These are phyloP conservation scores for Fusarium staphyleae DNA, from an alignment of 2,329 filamentous ascomycete genomes.

Conservation along the genomic window DNA sequence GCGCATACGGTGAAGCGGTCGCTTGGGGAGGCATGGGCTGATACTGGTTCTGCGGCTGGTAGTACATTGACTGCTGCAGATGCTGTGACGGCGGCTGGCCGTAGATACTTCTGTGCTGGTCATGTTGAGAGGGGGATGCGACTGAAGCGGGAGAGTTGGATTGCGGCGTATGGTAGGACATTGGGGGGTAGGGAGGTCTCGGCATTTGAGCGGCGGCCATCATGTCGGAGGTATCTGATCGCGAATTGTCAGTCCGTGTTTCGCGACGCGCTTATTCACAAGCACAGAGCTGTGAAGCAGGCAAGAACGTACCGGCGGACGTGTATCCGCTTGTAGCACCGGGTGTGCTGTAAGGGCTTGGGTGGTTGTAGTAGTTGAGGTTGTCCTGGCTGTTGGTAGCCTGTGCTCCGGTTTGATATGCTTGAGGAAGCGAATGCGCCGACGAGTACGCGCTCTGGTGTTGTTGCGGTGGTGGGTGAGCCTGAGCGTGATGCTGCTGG, in stretches of 20 bases:
- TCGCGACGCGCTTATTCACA: slow-evolving; percentile 11
- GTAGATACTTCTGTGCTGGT: slow-evolving; percentile 89
- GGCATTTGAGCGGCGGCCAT: slow-evolving; percentile 74
- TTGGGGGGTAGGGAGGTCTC: slow-evolving; percentile 83
- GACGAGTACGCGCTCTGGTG: slow-evolving; percentile 74
- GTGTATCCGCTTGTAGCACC: slow-evolving; percentile 85
- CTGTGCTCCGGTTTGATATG: slow-evolving; percentile 73
- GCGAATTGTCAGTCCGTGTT: slow-evolving; percentile 27
- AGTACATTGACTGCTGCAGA: slow-evolving; percentile 83
- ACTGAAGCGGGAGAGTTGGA: slow-evolving; percentile 95
- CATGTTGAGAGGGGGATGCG: slow-evolving; percentile 85
- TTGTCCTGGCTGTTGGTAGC: slow-evolving; percentile 68
- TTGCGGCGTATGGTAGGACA: slow-evolving; percentile 90
- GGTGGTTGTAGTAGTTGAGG: slow-evolving; percentile 77
- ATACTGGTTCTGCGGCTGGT: slow-evolving; percentile 66
- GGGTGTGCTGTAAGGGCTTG: slow-evolving; percentile 83
- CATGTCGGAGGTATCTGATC: slow-evolving; percentile 67
- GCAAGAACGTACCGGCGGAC: slow-evolving; percentile 74
- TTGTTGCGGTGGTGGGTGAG: slow-evolving; percentile 67
- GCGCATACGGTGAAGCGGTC: slow-evolving; percentile 65
- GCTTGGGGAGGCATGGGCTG: slow-evolving; percentile 71
- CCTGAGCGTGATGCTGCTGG: slow-evolving; percentile 73
- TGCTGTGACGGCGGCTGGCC: slow-evolving; percentile 80
- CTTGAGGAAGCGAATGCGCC: slow-evolving; percentile 67
- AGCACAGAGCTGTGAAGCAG: slow-evolving; percentile 6